Evolutionary conservation across 2,329 filamentous ascomycete species (phyloP).

Genomic region (Fusarium sp.): DNA sequence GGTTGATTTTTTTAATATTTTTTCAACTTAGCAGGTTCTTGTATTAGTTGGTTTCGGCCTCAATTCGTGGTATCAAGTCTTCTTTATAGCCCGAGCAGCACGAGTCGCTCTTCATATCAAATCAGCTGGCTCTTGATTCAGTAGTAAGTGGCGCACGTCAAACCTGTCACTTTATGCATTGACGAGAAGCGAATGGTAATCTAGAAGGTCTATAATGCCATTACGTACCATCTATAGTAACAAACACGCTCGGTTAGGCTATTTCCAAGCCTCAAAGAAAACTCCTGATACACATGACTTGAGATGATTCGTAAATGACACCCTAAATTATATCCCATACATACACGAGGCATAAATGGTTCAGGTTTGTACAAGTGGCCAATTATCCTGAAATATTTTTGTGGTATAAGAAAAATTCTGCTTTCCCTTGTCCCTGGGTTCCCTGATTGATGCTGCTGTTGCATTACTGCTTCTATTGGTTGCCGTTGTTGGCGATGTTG

Average conservation of each 20-base stretch:
- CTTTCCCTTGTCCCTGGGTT: conserved; percentile 22
- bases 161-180: neutral
- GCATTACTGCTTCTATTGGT: conserved; percentile 38
- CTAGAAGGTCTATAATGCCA: conserved; percentile 24
- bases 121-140: neutral
- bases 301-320: conserved; percentile 23
- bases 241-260: conserved; percentile 2
- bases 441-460: conserved; percentile 8
- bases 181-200: neutral
- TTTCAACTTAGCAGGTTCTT: neutral
- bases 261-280: conserved; percentile 10
- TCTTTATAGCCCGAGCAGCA: neutral
- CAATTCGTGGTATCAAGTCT: neutral
- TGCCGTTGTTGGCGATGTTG: conserved; percentile 68
- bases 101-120: neutral
- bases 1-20: neutral
- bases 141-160: neutral
- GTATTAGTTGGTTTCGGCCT: neutral
- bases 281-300: conserved; percentile 15
- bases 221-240: conserved; percentile 29
- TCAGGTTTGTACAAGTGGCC: conserved; percentile 35
- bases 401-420: conserved; percentile 23
- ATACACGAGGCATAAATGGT: conserved; percentile 31
- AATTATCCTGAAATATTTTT: conserved; percentile 38
- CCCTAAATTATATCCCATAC: conserved; percentile 40